Evolutionary conservation across 2,329 filamentous ascomycete genomes (phyloP), one percentile per base, ranked within the genome.

Genomic region (Tolypocladium ovalisporum): DNA sequence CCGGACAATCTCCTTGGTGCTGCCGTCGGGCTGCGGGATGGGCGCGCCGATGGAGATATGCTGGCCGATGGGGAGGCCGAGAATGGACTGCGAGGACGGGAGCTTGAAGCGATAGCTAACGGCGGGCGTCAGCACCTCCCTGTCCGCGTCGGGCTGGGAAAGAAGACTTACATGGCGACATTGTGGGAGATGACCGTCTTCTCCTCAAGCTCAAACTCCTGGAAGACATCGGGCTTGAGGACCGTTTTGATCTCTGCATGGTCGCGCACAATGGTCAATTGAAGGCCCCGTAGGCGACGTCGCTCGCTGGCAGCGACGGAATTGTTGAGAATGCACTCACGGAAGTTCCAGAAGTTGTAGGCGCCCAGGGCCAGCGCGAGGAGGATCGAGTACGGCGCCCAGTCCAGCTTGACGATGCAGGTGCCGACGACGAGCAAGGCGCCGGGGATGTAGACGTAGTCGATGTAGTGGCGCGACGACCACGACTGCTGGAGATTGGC

Each of bases 161-260:
- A 19, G 44, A 9, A n/a, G 29, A 74, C 82, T 69, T 76, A 91
- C 88, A 99, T 96, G 74, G 93, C 92, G 60, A 96, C 93, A 80
- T 99, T 99, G 84, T 97, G 94, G 36, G 93, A 96, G 68, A 97
- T 87, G 63, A 95, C 82, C 17, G 87, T 97, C 84, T 97, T 97
- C 75, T 97, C 90, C 74, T 88, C 87, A 66, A 99, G 86, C 71
- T 90, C 87, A 70, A 97, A 97, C 58, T 96, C 84, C 73, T 97
- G 91, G 82, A 96, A 97, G 54, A 81, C 80, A 65, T 86, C 85
- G 36, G 92, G 90, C 77, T 93, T 93, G 65, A 99, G 83, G 62
- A 94, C 86, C 75, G 89, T 91, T 73, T 87, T 85, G 61, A 85
- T 80, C 70, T 85, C 90, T 91, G 71, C 34, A 58, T 47, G 47